Percentiles rank a stretch among this genome's conserved stretches.
phyloP scores from a whole-genome alignment of 164 flowering plant species.

The Tinospora cordifolia region DNA sequence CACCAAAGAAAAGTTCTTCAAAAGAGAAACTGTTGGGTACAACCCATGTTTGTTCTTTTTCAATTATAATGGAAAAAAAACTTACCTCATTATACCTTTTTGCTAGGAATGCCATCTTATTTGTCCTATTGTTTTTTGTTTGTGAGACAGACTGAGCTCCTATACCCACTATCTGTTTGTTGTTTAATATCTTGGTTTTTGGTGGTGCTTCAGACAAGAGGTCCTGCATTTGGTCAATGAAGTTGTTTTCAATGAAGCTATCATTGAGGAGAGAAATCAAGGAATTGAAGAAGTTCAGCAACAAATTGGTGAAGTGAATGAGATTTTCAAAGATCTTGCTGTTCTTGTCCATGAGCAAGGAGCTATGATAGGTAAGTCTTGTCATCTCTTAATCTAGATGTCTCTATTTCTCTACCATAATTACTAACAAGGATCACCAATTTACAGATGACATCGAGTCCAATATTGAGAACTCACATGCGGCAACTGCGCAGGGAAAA shows the following conservation, averaged over 20 bases:
- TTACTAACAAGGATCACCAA: not conserved
- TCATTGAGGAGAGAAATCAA: constrained; percentile 78
- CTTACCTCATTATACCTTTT: not conserved
- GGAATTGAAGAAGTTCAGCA: constrained; percentile 71
- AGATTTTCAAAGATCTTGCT: constrained; percentile 73
- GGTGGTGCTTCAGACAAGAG: constrained; percentile 41
- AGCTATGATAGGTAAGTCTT: constrained; percentile 54
- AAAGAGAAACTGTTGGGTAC: too few relatives aligned
- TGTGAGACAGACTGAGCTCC: too few relatives aligned
- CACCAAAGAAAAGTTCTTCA: not conserved
- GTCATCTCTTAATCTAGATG: not conserved
- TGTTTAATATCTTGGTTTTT: not conserved
- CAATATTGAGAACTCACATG: constrained; percentile 53
- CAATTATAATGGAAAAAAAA: too few relatives aligned
- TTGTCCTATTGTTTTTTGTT: not conserved
- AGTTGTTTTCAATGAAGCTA: constrained; percentile 55
- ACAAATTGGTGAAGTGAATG: constrained; percentile 73
- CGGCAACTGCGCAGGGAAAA: constrained; percentile 67
- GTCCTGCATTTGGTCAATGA: constrained; percentile 50
- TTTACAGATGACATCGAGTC: constrained; percentile 74
- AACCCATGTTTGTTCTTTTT: too few relatives aligned
- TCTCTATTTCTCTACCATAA: not conserved
- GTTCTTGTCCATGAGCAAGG: constrained; percentile 72
- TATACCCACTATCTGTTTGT: not conserved
- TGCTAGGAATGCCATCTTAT: not conserved